Evolutionary conservation across 257 asterid genomes (phyloP).

Genomic region (Petunia secreta): DNA sequence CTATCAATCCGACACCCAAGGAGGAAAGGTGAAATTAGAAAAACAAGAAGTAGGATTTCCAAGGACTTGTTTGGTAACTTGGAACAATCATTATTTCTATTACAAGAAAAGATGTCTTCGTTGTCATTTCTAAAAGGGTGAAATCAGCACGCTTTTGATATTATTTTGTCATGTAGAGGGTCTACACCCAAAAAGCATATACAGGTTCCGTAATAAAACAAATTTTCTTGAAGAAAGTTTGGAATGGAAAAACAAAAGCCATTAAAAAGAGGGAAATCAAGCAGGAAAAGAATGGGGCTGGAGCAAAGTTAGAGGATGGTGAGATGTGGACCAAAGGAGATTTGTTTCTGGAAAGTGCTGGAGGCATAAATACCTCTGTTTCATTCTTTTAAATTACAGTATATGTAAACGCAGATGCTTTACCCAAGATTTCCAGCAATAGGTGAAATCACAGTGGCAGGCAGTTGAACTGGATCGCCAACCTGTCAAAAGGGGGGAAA

Average conservation of each 20-base stretch:
- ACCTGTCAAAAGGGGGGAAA: conserved; percentile 52
- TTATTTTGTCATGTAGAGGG: background rate
- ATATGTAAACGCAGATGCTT: conserved; percentile 25
- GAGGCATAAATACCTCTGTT: background rate
- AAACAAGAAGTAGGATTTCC: conserved; percentile 24
- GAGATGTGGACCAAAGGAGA: background rate
- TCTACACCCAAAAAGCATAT: background rate
- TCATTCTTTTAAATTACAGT: conserved; percentile 3
- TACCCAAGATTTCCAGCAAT: conserved; percentile 80
- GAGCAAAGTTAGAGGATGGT: background rate
- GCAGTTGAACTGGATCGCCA: conserved; percentile 98
- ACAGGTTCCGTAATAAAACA: background rate
- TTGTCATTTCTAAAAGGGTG: conserved; percentile 2
- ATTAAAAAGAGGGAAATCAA: background rate
- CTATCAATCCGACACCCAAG: conserved; percentile 36
- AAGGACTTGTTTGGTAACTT: conserved; percentile 15
- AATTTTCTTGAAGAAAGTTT: background rate
- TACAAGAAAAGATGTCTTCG: background rate
- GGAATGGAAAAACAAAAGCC: background rate
- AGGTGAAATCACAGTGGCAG: conserved; percentile 90
- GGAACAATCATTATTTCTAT: background rate
- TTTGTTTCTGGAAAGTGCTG: background rate
- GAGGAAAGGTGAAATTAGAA: conserved; percentile 10
- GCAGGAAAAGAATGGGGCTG: conserved; percentile 1
- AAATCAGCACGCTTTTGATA: background rate